Percentiles rank a stretch among this genome's conserved stretches.
phyloP scores from a whole-genome alignment of 805 yeast species.

The Yarrowia porcina region DNA sequence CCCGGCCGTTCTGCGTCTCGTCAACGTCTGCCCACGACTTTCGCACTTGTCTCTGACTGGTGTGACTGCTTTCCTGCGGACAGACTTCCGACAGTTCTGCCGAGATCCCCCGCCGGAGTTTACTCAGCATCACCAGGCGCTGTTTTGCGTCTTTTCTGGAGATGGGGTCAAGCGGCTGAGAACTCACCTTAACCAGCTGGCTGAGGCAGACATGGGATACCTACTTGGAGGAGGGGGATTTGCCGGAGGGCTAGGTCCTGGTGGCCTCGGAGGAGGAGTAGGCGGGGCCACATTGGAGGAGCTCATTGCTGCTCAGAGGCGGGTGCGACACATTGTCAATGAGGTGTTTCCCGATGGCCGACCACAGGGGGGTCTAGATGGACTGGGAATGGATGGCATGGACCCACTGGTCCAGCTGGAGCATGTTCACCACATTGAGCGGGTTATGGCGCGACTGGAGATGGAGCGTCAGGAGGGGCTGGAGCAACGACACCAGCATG shows the following conservation, averaged over 20 bases:
- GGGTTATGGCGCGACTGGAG: conserved; percentile 20
- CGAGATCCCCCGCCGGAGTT: conserved; percentile 92
- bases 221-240: conserved; percentile 14
- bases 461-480: conserved; percentile 21
- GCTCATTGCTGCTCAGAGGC: conserved; percentile 23
- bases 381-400: neutral
- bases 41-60: conserved; percentile 94
- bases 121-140: conserved; percentile 74
- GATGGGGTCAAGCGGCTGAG: conserved; percentile 78
- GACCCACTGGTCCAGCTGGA: conserved; percentile 19
- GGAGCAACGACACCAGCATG: conserved; percentile 10
- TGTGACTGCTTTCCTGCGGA: conserved; percentile 79
- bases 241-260: neutral
- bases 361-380: neutral
- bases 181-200: conserved; percentile 51
- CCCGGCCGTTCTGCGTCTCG: conserved; percentile 69
- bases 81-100: conserved; percentile 81
- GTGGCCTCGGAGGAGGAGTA: neutral
- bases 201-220: conserved; percentile 31
- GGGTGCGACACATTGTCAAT: conserved; percentile 22
- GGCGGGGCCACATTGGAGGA: conserved; percentile 20
- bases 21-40: conserved; percentile 77
- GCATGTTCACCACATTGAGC: conserved; percentile 15
- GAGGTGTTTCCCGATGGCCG: conserved; percentile 23
- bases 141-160: conserved; percentile 93